Conservation (phyloP, 192 early-diverging fungal species). For the Entrophospora sp. region DNA sequence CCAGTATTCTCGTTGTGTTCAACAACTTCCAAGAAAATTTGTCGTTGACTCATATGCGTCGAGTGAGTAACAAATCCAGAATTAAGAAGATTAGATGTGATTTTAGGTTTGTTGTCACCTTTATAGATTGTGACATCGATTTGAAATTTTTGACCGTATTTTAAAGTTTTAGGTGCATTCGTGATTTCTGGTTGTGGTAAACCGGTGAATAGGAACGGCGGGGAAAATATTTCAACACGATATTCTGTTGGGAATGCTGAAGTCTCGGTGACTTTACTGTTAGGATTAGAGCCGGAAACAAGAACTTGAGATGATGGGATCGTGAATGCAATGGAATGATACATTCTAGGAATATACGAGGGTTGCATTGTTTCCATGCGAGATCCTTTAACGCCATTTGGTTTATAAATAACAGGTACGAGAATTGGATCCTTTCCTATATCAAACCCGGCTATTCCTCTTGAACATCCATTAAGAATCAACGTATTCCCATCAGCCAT, state of each 20-base stretch:
- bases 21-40: slow-evolving; percentile 28
- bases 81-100: slow-evolving; percentile 35
- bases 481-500: slow-evolving; percentile 25
- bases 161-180: slow-evolving; percentile 21
- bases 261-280: slow-evolving; percentile 29
- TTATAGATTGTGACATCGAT: not conserved
- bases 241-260: slow-evolving; percentile 40
- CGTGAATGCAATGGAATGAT: slow-evolving; percentile 46
- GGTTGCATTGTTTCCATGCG: slow-evolving; percentile 34
- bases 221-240: slow-evolving; percentile 43
- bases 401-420: slow-evolving; percentile 46
- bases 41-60: slow-evolving; percentile 44
- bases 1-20: not conserved
- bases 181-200: slow-evolving; percentile 30
- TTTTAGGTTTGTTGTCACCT: slow-evolving; percentile 7
- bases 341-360: slow-evolving; percentile 53
- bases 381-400: slow-evolving; percentile 26
- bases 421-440: slow-evolving; percentile 32
- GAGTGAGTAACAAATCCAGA: slow-evolving; percentile 44
- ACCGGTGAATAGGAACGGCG: slow-evolving; percentile 37
- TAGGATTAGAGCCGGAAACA: slow-evolving; percentile 51
- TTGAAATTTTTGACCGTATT: slow-evolving; percentile 16
- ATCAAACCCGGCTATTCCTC: slow-evolving; percentile 27
- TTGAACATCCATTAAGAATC: slow-evolving; percentile 28
- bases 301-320: slow-evolving; percentile 49